Evolutionary conservation across 1,139 yeast genomes (phyloP).

Genomic region (Meyerozyma sp.): DNA sequence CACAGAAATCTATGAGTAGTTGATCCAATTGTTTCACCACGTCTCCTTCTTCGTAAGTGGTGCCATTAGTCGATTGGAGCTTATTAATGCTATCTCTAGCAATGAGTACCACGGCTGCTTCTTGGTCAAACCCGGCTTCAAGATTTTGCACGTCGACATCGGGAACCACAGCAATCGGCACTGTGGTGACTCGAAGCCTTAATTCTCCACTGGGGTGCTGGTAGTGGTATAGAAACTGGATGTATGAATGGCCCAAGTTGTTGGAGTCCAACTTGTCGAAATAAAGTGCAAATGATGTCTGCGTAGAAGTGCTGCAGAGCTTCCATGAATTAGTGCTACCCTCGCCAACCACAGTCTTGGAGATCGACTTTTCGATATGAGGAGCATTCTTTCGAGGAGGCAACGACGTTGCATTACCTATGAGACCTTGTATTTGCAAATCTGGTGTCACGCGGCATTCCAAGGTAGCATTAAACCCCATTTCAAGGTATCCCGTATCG

Average conservation of each 20-base stretch:
- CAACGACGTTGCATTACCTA: conserved; percentile 52
- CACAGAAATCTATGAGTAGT: conserved; percentile 61
- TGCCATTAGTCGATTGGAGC: conserved; percentile 24
- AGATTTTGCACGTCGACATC: conserved; percentile 38
- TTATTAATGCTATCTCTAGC: conserved; percentile 51
- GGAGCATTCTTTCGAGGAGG: conserved; percentile 26
- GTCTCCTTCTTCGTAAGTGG: not conserved
- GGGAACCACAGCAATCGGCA: conserved; percentile 35
- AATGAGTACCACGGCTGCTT: conserved; percentile 60
- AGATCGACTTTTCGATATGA: conserved; percentile 19
- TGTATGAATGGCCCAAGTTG: conserved; percentile 19
- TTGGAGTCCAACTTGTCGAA: conserved; percentile 47
- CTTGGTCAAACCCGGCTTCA: conserved; percentile 57
- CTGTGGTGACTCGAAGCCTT: conserved; percentile 47
- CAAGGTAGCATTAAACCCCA: conserved; percentile 55
- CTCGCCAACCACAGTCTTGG: conserved; percentile 35
- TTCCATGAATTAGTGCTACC: conserved; percentile 60
- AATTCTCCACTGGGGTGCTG: conserved; percentile 51
- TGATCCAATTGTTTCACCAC: conserved; percentile 1
- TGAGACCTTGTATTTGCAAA: conserved; percentile 49
- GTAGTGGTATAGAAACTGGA: conserved; percentile 75
- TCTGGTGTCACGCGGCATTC: conserved; percentile 49
- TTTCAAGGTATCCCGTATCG: conserved; percentile 28
- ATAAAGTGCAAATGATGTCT: conserved; percentile 53
- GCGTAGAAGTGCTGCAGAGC: conserved; percentile 48